A percentile compares a stretch with the other conserved stretches of the same genome.
phyloP scores from a whole-genome alignment of 176 grass and related monocot species.

The Puya raimondii region DNA sequence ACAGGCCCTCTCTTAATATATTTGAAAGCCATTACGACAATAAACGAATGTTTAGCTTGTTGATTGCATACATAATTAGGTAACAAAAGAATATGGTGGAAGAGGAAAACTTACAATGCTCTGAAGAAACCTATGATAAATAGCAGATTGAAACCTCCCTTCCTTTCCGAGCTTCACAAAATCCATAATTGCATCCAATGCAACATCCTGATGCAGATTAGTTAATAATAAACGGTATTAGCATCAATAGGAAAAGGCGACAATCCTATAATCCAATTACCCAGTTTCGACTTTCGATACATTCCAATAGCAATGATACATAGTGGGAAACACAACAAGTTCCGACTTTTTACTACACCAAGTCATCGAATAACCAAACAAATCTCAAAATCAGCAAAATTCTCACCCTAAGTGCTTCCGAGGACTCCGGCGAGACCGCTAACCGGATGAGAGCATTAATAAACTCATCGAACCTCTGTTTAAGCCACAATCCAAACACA shows the following conservation, averaged over 20 bases:
- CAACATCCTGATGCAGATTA: slow-evolving; percentile 52
- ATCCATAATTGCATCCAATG: slow-evolving; percentile 80
- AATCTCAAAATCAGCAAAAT: neutral
- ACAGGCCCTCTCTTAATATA: no score
- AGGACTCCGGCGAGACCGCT: slow-evolving; percentile 31
- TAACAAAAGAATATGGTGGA: no score
- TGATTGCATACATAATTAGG: no score
- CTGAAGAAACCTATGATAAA: slow-evolving; percentile 71
- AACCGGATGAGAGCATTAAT: slow-evolving; percentile 42
- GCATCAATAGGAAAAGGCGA: neutral
- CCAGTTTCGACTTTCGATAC: no score
- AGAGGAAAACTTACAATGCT: slow-evolving; percentile 36
- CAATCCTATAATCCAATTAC: neutral
- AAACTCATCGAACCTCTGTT: slow-evolving; percentile 65
- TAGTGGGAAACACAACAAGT: neutral
- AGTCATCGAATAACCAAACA: neutral
- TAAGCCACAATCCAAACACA: slow-evolving; percentile 62
- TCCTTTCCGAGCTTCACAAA: slow-evolving; percentile 86
- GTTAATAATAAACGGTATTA: neutral
- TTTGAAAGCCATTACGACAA: no score
- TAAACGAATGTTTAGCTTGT: no score
- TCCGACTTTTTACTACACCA: neutral
- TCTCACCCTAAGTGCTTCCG: slow-evolving; percentile 46
- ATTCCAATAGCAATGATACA: neutral
- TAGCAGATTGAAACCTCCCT: slow-evolving; percentile 51